These are phyloP conservation scores for Claviceps capensis DNA, from an alignment of 2,329 filamentous ascomycete genomes.

Conservation along the genomic window DNA sequence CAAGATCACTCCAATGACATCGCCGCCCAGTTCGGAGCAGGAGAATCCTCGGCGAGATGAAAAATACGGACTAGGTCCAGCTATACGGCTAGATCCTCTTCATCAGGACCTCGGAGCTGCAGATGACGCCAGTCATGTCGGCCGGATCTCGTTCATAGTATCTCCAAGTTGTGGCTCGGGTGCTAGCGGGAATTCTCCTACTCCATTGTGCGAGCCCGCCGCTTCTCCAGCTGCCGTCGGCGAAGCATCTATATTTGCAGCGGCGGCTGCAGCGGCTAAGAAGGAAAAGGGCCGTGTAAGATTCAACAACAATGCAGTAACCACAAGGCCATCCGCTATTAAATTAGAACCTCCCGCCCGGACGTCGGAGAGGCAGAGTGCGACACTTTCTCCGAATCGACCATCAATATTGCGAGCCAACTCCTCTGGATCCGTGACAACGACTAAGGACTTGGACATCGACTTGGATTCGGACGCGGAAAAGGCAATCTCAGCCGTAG, in stretches of 20 bases:
- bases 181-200: neutral
- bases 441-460: slow-evolving; percentile 12
- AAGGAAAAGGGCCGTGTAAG: slow-evolving; percentile 34
- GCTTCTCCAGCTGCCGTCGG: neutral
- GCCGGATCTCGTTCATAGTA: neutral
- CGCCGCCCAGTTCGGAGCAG: slow-evolving; percentile 2
- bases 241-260: neutral
- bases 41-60: slow-evolving; percentile 1
- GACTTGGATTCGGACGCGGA: slow-evolving; percentile 15
- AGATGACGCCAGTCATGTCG: neutral
- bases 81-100: neutral
- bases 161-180: slow-evolving; percentile 1
- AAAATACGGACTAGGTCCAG: neutral
- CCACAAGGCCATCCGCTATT: slow-evolving; percentile 13
- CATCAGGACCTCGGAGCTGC: neutral
- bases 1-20: slow-evolving; percentile 2
- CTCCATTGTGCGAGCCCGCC: neutral
- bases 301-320: slow-evolving; percentile 32
- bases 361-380: slow-evolving; percentile 1
- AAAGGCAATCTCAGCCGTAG: slow-evolving; percentile 21
- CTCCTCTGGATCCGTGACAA: slow-evolving; percentile 25
- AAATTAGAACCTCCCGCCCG: slow-evolving; percentile 4
- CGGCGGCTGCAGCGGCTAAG: slow-evolving; percentile 11
- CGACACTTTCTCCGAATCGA: slow-evolving; percentile 14
- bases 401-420: slow-evolving; percentile 30